Evolutionary conservation across 2,329 filamentous ascomycete species (phyloP), one percentile per base, ranked within the genome.

Genomic region (Tolypocladium tropicale): DNA sequence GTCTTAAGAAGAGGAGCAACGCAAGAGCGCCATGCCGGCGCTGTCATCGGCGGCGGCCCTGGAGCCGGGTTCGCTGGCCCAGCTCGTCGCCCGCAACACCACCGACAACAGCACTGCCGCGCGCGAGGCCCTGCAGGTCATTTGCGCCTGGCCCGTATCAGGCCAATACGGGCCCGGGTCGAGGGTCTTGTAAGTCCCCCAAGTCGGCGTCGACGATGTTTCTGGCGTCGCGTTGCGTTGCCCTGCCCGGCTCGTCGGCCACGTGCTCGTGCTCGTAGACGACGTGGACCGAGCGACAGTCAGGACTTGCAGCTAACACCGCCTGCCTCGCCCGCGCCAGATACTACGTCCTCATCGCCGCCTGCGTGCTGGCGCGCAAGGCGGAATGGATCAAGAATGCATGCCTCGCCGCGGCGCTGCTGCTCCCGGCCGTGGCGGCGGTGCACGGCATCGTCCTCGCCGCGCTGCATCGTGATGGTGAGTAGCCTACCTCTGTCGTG

Each of bases 351-450:
- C 77, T 88, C 2, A 78, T 88, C 53, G 76, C 80, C 52, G 77
- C 82, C 2, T 88, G 84, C 62, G 76, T 87, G 4, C 67, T 87
- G 52, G 83, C 80, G n/a, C 76, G 82, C 52, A 83, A 81, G 61
- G 69, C 72, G 32, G 78, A 82, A 67, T 86, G 82, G 82, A 73
- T 87, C 4, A 76, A 79, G 54, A 81, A 81, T 61, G 81, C 84
- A 12, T 85, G 81, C 64, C 69, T 88, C 37, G 84, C 83, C 7
- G 83, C 81, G 16, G 84, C 80, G 5, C 70, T 85, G 61, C 72
- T 86, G 37, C 74, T 88, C 48, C 84, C 85, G 0, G 81, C 83
- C 11, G 78, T 86, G 6, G 83, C 84, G 34, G 81, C 84, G 9
- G 64, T 87, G 4, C 85, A 88, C 59, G 81, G 74, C 32, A 81